Evolutionary conservation across 352 stramenopile species (phyloP).

Genomic region (Phytophthora tentaculata): DNA sequence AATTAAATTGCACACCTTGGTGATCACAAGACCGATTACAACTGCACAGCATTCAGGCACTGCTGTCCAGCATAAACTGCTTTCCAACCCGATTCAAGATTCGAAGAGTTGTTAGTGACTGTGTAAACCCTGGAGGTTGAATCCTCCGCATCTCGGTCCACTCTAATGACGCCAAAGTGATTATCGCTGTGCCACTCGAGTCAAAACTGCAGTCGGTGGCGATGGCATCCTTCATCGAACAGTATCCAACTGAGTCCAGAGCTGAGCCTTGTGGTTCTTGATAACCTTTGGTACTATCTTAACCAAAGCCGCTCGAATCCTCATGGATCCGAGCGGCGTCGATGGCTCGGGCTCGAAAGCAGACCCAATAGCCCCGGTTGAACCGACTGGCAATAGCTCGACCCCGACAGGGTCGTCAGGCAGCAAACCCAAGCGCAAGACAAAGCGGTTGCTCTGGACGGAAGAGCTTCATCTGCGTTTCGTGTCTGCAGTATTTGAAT

Average conservation of each 20-base stretch:
- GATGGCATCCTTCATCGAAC: no score
- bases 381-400: constrained; percentile 1
- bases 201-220: constrained; percentile 5
- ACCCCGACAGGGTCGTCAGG: no score
- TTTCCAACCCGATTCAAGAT: constrained; percentile 17
- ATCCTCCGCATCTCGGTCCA: constrained; percentile 3
- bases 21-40: neutral
- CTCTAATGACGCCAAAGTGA: neutral
- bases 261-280: neutral
- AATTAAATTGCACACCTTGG: no score
- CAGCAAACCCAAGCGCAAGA: constrained; percentile 19
- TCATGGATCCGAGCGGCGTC: constrained; percentile 2
- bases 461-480: constrained; percentile 32
- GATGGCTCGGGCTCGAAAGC: neutral
- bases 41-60: constrained; percentile 1
- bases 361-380: neutral
- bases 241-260: neutral
- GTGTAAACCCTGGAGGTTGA: constrained; percentile 7
- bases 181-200: constrained; percentile 14
- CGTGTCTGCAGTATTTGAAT: constrained; percentile 31
- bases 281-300: constrained; percentile 3
- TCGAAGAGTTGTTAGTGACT: constrained; percentile 3
- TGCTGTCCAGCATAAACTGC: constrained; percentile 9
- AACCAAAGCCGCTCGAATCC: neutral
- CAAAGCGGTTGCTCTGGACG: constrained; percentile 21